Percentiles rank a stretch among this genome's conserved stretches.
Conservation (phyloP, 2,329 filamentous ascomycete genomes). For the Beauveria varroae region DNA sequence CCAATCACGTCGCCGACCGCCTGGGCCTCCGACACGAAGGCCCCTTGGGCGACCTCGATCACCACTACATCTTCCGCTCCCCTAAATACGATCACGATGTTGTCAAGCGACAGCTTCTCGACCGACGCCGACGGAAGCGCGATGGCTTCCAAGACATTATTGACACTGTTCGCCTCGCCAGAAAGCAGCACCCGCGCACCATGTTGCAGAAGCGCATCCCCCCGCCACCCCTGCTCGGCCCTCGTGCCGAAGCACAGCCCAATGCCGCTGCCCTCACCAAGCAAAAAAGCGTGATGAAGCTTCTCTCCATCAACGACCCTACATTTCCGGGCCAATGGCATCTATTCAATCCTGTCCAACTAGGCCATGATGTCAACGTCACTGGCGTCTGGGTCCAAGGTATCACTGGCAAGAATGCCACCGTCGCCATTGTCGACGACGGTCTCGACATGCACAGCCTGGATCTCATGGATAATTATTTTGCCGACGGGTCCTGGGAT, state of each 20-base stretch:
- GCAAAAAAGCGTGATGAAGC: slow-evolving; percentile 53
- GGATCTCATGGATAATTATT: slow-evolving; percentile 90
- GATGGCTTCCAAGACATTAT: slow-evolving; percentile 45
- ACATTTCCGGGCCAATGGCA: slow-evolving; percentile 97
- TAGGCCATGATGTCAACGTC: slow-evolving; percentile 93
- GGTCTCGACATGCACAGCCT: slow-evolving; percentile 93
- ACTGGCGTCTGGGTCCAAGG: slow-evolving; percentile 86
- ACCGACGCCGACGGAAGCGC: slow-evolving; percentile 56
- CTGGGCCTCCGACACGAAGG: slow-evolving; percentile 78
- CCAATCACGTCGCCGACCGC: slow-evolving; percentile 60
- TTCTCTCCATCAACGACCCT: slow-evolving; percentile 75
- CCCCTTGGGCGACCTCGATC: slow-evolving; percentile 64
- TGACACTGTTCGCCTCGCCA: slow-evolving; percentile 67
- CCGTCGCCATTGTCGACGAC: slow-evolving; percentile 92
- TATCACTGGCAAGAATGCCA: slow-evolving; percentile 81
- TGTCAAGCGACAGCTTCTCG: slow-evolving; percentile 45
- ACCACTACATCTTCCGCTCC: slow-evolving; percentile 83
- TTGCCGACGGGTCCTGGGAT: slow-evolving; percentile 84
- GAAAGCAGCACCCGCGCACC: slow-evolving; percentile 58
- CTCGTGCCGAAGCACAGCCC: slow-evolving; percentile 13
- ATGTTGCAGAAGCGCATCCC: slow-evolving; percentile 48
- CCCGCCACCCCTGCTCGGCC: slow-evolving; percentile 24
- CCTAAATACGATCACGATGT: slow-evolving; percentile 54
- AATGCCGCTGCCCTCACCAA: slow-evolving; percentile 41
- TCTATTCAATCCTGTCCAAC: slow-evolving; percentile 71